Percentiles rank a stretch among this genome's conserved stretches.
Evolutionary conservation across 78 protist species (phyloP).

Genomic region (Planoprotostelium fungivorum): DNA sequence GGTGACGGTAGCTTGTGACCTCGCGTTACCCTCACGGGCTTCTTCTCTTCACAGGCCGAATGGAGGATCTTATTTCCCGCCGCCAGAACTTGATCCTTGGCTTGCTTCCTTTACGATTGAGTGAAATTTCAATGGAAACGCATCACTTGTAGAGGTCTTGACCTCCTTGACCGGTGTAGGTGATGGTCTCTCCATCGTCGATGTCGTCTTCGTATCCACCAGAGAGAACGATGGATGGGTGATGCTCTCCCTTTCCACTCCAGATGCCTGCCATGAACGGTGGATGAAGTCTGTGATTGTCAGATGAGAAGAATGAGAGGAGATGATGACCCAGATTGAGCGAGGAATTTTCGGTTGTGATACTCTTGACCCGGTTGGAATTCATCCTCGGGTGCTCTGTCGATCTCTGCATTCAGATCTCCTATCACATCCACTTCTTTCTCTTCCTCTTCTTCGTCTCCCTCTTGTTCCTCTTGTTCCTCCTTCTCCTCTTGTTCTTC

Average conservation of each 20-base stretch:
- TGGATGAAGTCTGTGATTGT: neutral
- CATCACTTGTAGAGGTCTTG: neutral
- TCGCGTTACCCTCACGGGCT: neutral
- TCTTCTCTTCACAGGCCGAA: neutral
- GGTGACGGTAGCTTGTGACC: neutral
- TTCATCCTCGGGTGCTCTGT: too few relatives aligned
- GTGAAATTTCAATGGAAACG: neutral
- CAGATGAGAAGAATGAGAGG: too few relatives aligned
- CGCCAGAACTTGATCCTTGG: neutral
- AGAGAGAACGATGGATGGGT: neutral
- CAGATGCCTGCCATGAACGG: neutral
- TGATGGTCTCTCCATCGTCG: neutral
- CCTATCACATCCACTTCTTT: too few relatives aligned
- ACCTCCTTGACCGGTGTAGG: neutral
- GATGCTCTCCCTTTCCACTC: neutral
- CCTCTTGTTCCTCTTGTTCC: too few relatives aligned
- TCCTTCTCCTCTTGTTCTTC: too few relatives aligned
- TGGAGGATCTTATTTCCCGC: neutral
- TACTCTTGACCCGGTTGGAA: too few relatives aligned
- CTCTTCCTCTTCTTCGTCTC: too few relatives aligned
- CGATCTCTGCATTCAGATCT: too few relatives aligned
- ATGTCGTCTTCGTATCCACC: neutral
- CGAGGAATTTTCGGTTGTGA: too few relatives aligned
- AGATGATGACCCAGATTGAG: too few relatives aligned
- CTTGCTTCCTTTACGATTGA: neutral